Evolutionary conservation across 2,329 filamentous ascomycete genomes (phyloP).

Genomic region (Hirsutella rhossiliensis): DNA sequence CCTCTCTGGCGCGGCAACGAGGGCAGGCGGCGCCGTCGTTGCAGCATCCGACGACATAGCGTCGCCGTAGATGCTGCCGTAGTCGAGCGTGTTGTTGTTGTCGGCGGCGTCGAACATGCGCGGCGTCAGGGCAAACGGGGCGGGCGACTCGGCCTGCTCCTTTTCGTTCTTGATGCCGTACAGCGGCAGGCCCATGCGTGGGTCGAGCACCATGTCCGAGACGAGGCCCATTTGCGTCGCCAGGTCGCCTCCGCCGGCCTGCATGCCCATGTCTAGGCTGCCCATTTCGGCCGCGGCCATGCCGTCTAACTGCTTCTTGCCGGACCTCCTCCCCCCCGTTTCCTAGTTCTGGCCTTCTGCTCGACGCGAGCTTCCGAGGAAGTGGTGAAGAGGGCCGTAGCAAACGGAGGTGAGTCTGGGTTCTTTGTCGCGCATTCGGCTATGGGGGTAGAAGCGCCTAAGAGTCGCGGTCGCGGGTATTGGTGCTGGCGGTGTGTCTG

Average conservation of each 20-base stretch:
- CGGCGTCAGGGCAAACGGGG: constrained; percentile 2
- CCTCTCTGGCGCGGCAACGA: too few relatives aligned
- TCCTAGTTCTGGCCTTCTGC: too few relatives aligned
- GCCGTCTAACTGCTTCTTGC: not conserved
- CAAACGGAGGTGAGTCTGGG: too few relatives aligned
- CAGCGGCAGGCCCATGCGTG: constrained; percentile 2
- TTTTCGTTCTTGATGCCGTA: constrained; percentile 4
- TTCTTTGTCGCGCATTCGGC: too few relatives aligned
- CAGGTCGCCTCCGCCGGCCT: not conserved
- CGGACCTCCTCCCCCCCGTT: too few relatives aligned
- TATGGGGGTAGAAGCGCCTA: too few relatives aligned
- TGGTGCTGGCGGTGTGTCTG: too few relatives aligned
- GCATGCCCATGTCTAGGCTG: not conserved
- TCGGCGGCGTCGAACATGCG: constrained; percentile 1
- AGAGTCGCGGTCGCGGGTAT: too few relatives aligned
- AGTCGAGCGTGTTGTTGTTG: not conserved
- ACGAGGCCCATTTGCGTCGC: not conserved
- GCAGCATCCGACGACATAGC: not conserved
- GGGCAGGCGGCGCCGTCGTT: too few relatives aligned
- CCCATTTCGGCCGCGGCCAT: constrained; percentile 4
- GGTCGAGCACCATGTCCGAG: constrained; percentile 1
- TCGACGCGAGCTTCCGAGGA: too few relatives aligned
- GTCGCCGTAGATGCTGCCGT: not conserved
- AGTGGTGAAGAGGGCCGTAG: too few relatives aligned
- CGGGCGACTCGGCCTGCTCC: not conserved